These are phyloP conservation scores for Anaeromyces robustus DNA, from an alignment of 192 early-diverging fungal genomes.

Conservation along the genomic window DNA sequence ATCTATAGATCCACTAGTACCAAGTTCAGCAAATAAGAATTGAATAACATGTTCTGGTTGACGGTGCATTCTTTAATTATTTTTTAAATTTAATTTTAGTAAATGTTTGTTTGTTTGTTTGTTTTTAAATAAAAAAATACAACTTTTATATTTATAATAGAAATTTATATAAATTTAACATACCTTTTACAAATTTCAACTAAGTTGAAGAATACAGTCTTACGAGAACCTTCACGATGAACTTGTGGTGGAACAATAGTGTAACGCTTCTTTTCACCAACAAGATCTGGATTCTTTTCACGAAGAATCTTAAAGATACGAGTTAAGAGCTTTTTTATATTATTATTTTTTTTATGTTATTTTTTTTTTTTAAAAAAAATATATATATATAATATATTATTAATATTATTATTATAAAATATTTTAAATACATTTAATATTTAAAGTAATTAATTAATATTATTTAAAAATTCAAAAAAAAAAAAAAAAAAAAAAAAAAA, in stretches of 20 bases:
- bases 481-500: no score
- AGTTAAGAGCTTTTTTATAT: constrained; percentile 60
- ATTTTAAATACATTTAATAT: no score
- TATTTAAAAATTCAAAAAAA: no score
- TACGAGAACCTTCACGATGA: constrained; percentile 83
- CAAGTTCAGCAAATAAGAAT: constrained; percentile 96
- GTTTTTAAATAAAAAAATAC: no score
- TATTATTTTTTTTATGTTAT: no score
- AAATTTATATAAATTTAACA: constrained; percentile 3
- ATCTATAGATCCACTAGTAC: constrained; percentile 92
- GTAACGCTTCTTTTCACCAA: constrained; percentile 84
- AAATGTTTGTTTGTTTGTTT: no score
- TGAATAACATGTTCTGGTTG: constrained; percentile 92
- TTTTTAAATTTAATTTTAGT: no score
- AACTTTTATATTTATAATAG: no score
- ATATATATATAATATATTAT: no score
- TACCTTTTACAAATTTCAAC: constrained; percentile 81
- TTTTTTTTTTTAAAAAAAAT: no score
- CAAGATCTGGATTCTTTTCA: constrained; percentile 85
- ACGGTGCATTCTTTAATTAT: constrained; percentile 61
- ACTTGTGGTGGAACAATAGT: constrained; percentile 87
- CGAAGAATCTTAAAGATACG: constrained; percentile 83
- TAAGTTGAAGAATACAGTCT: constrained; percentile 90
- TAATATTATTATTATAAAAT: no score
- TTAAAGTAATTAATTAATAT: no score